Evolutionary conservation across 768 basidiomycete species (phyloP).

Genomic region (Naematelia aurantialba): DNA sequence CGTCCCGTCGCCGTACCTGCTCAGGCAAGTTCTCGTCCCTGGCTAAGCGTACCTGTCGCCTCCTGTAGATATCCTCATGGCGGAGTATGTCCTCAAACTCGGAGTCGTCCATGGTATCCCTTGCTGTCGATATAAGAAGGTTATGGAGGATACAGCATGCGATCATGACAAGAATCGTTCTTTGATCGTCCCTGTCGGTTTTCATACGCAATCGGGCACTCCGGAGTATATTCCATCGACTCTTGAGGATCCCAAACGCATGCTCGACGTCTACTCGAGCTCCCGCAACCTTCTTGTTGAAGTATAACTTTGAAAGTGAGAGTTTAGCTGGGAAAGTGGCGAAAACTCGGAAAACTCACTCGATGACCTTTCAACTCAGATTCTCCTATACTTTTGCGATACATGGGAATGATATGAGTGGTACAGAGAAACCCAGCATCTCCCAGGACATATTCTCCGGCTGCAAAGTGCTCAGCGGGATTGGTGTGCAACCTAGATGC

Average conservation of each 20-base stretch:
- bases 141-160: slow-evolving; percentile 3
- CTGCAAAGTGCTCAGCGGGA: background rate
- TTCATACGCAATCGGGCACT: too few species aligned
- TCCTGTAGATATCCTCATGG: too few species aligned
- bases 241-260: slow-evolving; percentile 2
- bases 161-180: background rate
- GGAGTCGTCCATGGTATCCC: too few species aligned
- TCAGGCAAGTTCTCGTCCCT: too few species aligned
- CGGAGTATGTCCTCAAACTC: too few species aligned
- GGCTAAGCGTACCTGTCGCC: too few species aligned
- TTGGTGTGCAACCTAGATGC: too few species aligned
- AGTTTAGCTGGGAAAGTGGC: background rate
- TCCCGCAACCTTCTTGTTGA: background rate
- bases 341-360: background rate
- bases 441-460: slow-evolving; percentile 2
- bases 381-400: background rate
- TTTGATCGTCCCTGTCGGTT: background rate
- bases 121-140: slow-evolving; percentile 4
- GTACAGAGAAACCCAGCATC: slow-evolving; percentile 3
- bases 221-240: slow-evolving; percentile 1
- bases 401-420: slow-evolving; percentile 2
- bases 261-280: slow-evolving; percentile 1
- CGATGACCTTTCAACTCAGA: background rate
- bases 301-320: background rate
- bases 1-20: too few species aligned